These are phyloP conservation scores for Zizania palustris DNA, from an alignment of 202 grass and related monocot genomes.

Conservation along the genomic window DNA sequence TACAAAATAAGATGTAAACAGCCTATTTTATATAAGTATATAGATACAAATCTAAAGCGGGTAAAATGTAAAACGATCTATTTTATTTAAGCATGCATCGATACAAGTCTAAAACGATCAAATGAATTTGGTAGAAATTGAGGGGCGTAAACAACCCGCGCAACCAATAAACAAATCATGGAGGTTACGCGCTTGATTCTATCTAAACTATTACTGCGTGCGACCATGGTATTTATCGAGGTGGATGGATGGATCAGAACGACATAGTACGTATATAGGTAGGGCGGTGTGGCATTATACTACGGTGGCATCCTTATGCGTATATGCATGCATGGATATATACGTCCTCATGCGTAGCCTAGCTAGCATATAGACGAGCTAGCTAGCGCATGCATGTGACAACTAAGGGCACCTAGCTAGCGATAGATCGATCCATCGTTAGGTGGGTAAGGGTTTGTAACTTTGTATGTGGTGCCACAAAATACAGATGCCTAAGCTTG, in stretches of 20 bases:
- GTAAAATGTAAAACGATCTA: no score
- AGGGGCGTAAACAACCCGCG: no score
- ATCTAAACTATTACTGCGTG: not conserved
- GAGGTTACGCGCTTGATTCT: no score
- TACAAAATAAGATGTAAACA: no score
- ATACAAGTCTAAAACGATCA: no score
- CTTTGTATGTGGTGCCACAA: slow-evolving; percentile 4
- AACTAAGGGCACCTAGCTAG: slow-evolving; percentile 15
- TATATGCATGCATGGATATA: not conserved
- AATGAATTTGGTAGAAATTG: no score
- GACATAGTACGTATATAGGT: not conserved
- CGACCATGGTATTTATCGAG: not conserved
- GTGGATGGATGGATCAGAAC: slow-evolving; percentile 18
- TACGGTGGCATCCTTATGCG: not conserved
- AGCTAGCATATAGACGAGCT: slow-evolving; percentile 4
- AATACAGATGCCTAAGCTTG: slow-evolving; percentile 28
- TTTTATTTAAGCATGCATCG: no score
- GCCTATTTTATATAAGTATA: no score
- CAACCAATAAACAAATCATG: no score
- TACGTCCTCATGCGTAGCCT: slow-evolving; percentile 13
- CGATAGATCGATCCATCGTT: not conserved
- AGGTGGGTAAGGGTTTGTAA: not conserved
- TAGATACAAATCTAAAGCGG: no score
- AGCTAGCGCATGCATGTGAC: slow-evolving; percentile 36
- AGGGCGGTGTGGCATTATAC: not conserved